Conservation (phyloP, 2,329 filamentous ascomycete species). For the Aureobasidium sp. region DNA sequence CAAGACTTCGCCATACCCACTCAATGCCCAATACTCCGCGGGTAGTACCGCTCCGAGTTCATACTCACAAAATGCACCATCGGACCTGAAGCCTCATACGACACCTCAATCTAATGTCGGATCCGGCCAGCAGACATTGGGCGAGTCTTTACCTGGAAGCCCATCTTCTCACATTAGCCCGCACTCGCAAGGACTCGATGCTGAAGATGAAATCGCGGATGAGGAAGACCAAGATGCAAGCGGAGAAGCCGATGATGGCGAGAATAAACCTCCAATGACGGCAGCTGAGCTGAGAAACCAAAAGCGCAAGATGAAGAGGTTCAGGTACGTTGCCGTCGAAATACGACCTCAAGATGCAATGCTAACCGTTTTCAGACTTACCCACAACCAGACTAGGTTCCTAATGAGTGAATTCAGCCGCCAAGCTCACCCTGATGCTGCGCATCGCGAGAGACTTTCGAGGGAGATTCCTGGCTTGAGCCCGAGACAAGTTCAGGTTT, state of each 20-base stretch:
- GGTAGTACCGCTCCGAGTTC: neutral
- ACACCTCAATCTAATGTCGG: conserved; percentile 14
- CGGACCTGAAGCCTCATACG: conserved; percentile 16
- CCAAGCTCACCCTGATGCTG: conserved; percentile 87
- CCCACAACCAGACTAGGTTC: conserved; percentile 94
- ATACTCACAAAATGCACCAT: conserved; percentile 1
- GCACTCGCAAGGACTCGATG: conserved; percentile 24
- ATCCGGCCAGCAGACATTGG: conserved; percentile 26
- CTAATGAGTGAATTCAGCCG: conserved; percentile 96
- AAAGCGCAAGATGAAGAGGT: conserved; percentile 62
- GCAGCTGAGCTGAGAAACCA: conserved; percentile 42
- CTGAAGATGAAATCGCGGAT: conserved; percentile 31
- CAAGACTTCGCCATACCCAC: conserved; percentile 14
- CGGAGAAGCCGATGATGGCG: conserved; percentile 18
- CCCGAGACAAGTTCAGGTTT: conserved; percentile 90
- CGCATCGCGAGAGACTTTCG: conserved; percentile 78
- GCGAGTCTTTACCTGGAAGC: conserved; percentile 39
- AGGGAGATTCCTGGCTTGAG: conserved; percentile 86
- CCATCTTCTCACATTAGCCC: conserved; percentile 40
- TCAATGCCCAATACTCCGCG: conserved; percentile 10
- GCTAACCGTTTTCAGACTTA: conserved; percentile 54
- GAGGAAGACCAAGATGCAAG: conserved; percentile 30
- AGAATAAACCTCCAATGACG: conserved; percentile 31
- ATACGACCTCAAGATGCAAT: neutral
- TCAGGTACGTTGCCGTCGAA: conserved; percentile 48